Evolutionary conservation across 129 eudicot genomes (phyloP).

Genomic region (Artemisia tridentata): DNA sequence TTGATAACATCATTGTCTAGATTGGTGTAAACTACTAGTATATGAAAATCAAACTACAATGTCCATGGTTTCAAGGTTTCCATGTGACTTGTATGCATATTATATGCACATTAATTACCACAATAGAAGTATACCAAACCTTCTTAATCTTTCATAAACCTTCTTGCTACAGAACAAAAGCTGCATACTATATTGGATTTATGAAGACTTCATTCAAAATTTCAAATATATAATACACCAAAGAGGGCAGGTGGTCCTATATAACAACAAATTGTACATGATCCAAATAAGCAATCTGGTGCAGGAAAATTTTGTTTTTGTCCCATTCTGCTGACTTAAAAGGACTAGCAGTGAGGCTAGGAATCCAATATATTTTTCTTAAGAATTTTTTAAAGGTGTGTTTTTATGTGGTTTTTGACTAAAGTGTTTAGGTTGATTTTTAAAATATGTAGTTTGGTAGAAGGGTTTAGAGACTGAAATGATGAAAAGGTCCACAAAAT

Average conservation of each 20-base stretch:
- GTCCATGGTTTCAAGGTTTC: conserved; percentile 13
- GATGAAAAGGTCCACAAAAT: too few relatives aligned
- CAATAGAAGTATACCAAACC: conserved; percentile 4
- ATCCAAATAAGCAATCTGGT: conserved; percentile 22
- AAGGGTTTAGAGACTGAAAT: too few relatives aligned
- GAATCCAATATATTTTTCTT: conserved; percentile 19
- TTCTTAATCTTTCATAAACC: background rate
- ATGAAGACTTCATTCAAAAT: background rate
- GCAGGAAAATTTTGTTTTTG: conserved; percentile 28
- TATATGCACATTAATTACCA: conserved; percentile 10
- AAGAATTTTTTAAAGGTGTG: background rate
- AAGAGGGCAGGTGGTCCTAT: conserved; percentile 36
- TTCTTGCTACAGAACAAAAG: background rate
- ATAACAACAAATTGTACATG: conserved; percentile 29
- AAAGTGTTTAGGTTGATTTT: too few relatives aligned
- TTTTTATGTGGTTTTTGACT: too few relatives aligned
- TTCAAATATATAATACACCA: conserved; percentile 8
- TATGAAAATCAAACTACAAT: conserved; percentile 5
- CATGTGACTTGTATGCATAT: conserved; percentile 17
- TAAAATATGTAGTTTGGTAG: too few relatives aligned
- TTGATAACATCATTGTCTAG: conserved; percentile 9
- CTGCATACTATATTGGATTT: conserved; percentile 4
- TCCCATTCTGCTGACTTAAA: conserved; percentile 19
- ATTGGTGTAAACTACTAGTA: background rate
- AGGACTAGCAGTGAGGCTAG: conserved; percentile 23